Evolutionary conservation across 2,329 filamentous ascomycete genomes (phyloP).

Genomic region (Talaromyces sp.): DNA sequence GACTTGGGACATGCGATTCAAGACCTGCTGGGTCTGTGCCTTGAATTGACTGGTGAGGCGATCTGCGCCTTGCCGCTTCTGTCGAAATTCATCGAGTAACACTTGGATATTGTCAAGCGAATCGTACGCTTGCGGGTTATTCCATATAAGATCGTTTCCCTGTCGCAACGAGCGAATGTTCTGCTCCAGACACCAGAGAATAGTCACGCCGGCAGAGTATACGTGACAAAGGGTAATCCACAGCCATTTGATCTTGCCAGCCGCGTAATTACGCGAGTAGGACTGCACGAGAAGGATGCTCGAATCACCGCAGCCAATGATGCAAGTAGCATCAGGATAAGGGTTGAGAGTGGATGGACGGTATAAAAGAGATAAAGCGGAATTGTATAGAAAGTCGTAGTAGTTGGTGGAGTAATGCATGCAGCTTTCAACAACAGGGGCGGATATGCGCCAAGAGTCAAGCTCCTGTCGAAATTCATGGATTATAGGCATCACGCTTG

Average conservation of each 20-base stretch:
- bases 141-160: constrained; percentile 26
- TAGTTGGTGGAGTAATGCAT: constrained; percentile 38
- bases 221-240: constrained; percentile 37
- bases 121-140: constrained; percentile 30
- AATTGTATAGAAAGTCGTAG: constrained; percentile 38
- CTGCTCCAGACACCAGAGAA: constrained; percentile 37
- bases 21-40: constrained; percentile 34
- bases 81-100: constrained; percentile 34
- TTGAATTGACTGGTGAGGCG: constrained; percentile 33
- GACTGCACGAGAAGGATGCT: constrained; percentile 35
- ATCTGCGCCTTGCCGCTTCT: constrained; percentile 33
- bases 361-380: constrained; percentile 34
- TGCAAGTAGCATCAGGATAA: constrained; percentile 30
- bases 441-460: constrained; percentile 34
- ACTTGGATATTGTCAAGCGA: constrained; percentile 33
- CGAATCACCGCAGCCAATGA: constrained; percentile 35
- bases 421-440: constrained; percentile 32
- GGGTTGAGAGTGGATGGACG: constrained; percentile 35
- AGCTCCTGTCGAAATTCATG: constrained; percentile 32
- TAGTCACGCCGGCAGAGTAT: constrained; percentile 37
- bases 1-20: constrained; percentile 32
- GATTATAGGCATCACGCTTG: constrained; percentile 24
- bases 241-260: constrained; percentile 38
- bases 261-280: constrained; percentile 36
- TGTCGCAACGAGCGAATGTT: constrained; percentile 31